Evolutionary conservation across 768 basidiomycete genomes (phyloP).

Genomic region (Tricholoma matsutake): DNA sequence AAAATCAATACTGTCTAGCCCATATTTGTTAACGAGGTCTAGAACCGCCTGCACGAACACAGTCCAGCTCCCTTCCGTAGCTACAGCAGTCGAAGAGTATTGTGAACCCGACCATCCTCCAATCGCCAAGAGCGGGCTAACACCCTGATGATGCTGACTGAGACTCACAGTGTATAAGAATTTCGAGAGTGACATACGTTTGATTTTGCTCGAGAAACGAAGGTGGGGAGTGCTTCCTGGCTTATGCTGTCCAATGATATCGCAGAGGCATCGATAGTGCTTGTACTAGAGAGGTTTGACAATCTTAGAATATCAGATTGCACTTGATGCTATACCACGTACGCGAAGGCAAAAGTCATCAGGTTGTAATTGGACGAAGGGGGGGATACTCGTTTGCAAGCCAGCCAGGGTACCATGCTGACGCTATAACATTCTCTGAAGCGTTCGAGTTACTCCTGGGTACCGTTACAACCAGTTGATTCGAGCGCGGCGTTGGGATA

Average conservation of each 20-base stretch:
- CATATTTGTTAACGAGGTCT: conserved; percentile 44
- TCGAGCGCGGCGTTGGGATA: conserved; percentile 19
- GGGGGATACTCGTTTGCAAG: conserved; percentile 38
- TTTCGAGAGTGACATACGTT: conserved; percentile 29
- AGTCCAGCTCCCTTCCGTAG: conserved; percentile 53
- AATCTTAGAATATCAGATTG: background rate
- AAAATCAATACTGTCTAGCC: conserved; percentile 57
- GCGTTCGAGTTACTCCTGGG: conserved; percentile 2
- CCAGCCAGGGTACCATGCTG: conserved; percentile 61
- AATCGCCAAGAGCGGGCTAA: conserved; percentile 55
- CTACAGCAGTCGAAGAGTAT: conserved; percentile 62
- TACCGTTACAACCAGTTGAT: background rate
- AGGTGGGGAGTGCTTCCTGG: conserved; percentile 44
- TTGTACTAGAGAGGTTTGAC: conserved; percentile 25
- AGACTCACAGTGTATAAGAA: background rate
- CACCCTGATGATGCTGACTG: conserved; percentile 34
- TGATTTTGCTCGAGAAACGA: conserved; percentile 47
- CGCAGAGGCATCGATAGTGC: conserved; percentile 30
- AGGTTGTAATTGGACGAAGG: conserved; percentile 55
- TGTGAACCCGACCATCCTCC: conserved; percentile 70
- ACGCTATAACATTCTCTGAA: conserved; percentile 37
- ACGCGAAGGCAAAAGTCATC: conserved; percentile 50
- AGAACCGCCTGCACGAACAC: conserved; percentile 61
- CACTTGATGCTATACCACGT: conserved; percentile 11
- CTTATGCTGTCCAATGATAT: conserved; percentile 42